Conservation (phyloP, 2,329 filamentous ascomycete species). For the Chrysoporthe austroafricana region DNA sequence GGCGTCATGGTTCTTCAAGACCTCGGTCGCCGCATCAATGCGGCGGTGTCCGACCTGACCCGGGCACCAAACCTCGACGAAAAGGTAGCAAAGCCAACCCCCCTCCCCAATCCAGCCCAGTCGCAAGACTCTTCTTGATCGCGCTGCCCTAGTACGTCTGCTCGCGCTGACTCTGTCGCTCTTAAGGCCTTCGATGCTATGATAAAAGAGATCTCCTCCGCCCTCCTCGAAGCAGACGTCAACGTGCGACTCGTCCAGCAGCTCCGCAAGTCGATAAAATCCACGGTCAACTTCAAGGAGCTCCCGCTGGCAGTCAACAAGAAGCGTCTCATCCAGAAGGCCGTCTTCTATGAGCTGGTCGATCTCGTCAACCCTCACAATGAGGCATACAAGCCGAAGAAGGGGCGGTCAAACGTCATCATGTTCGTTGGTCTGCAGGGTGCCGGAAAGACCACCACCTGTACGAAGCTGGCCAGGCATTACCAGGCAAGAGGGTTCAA, state of each 20-base stretch:
- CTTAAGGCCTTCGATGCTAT: slow-evolving; percentile 89
- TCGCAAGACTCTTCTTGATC: neutral
- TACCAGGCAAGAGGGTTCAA: slow-evolving; percentile 94
- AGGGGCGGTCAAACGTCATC: slow-evolving; percentile 94
- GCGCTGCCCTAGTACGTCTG: slow-evolving; percentile 14
- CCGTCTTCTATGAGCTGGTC: slow-evolving; percentile 96
- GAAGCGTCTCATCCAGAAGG: slow-evolving; percentile 96
- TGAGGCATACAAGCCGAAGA: slow-evolving; percentile 95
- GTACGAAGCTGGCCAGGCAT: slow-evolving; percentile 93
- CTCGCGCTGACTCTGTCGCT: slow-evolving; percentile 39
- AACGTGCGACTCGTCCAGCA: slow-evolving; percentile 92
- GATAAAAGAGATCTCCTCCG: slow-evolving; percentile 97
- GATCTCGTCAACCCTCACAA: slow-evolving; percentile 94
- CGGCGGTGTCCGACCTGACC: slow-evolving; percentile 91
- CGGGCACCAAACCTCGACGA: slow-evolving; percentile 92
- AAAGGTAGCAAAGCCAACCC: slow-evolving; percentile 63
- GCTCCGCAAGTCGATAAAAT: slow-evolving; percentile 90
- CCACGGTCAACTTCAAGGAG: slow-evolving; percentile 92
- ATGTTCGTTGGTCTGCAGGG: slow-evolving; percentile 99
- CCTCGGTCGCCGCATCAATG: slow-evolving; percentile 96
- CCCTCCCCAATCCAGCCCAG: neutral
- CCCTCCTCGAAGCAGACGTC: slow-evolving; percentile 94
- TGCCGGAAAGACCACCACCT: slow-evolving; percentile 96
- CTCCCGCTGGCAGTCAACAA: slow-evolving; percentile 92
- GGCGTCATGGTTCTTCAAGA: slow-evolving; percentile 93